Conservation (phyloP, 495 filamentous ascomycete species). For the Neurospora terricola region DNA sequence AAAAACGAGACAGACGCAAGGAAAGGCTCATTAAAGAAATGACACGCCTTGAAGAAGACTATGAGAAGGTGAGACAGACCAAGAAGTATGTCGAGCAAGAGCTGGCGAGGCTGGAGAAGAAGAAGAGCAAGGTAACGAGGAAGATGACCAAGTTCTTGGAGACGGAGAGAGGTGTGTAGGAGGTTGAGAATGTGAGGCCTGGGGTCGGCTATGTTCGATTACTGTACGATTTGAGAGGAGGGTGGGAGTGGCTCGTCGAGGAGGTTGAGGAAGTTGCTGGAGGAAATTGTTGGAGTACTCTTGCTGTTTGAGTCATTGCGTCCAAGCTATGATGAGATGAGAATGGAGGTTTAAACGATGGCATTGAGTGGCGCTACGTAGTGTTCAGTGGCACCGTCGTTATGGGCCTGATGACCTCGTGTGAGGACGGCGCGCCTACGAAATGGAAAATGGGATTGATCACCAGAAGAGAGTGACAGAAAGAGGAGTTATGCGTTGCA, state of each 20-base stretch:
- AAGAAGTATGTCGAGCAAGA: background rate
- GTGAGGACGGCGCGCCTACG: background rate
- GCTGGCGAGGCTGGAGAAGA: background rate
- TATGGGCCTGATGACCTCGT: background rate
- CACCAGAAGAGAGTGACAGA: background rate
- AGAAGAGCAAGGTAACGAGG: background rate
- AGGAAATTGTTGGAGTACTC: background rate
- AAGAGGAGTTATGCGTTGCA: too few relatives aligned
- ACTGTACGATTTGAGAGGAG: background rate
- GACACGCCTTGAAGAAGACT: background rate
- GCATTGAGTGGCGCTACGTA: background rate
- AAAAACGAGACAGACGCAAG: background rate
- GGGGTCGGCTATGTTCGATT: background rate
- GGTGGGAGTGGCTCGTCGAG: background rate
- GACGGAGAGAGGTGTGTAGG: background rate
- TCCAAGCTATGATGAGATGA: background rate
- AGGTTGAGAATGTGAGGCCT: background rate
- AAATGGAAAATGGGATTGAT: background rate
- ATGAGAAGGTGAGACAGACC: background rate
- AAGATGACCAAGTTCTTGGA: background rate
- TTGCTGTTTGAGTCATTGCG: background rate
- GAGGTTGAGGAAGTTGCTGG: fast-evolving
- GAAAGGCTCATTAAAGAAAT: background rate
- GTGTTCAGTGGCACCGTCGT: background rate
- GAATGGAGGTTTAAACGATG: background rate